A percentile compares a stretch with the other conserved stretches of the same genome.
These are phyloP conservation scores for Rhizopus sp. DNA, from an alignment of 371 early-diverging fungal species.

Conservation along the genomic window DNA sequence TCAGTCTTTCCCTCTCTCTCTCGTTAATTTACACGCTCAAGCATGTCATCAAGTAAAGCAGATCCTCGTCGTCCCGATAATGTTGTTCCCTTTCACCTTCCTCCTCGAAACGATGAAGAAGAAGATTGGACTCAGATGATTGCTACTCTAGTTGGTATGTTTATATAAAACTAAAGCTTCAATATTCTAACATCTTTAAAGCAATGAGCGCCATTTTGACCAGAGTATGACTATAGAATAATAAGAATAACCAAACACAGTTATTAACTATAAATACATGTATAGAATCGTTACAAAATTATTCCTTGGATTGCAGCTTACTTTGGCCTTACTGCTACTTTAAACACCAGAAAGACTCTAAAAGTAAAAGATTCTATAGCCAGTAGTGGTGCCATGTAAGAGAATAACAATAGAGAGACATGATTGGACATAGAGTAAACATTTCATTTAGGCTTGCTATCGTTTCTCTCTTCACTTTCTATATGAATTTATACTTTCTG, in stretches of 20 bases:
- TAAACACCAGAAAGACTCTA: slow-evolving; percentile 42
- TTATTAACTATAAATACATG: not conserved
- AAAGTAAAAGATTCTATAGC: slow-evolving; percentile 33
- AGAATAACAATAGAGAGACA: not conserved
- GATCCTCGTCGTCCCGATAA: slow-evolving; percentile 49
- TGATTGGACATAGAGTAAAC: not conserved
- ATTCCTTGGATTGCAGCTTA: slow-evolving; percentile 50
- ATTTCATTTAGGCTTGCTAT: slow-evolving; percentile 31
- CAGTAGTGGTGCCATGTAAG: slow-evolving; percentile 46
- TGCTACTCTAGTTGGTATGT: slow-evolving; percentile 44
- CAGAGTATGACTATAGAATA: slow-evolving; percentile 29
- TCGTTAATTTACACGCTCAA: not conserved
- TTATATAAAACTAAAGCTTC: not conserved
- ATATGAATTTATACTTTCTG: slow-evolving; percentile 41
- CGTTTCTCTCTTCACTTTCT: slow-evolving; percentile 42
- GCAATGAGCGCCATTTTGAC: slow-evolving; percentile 49
- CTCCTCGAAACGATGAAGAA: slow-evolving; percentile 29
- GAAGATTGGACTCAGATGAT: slow-evolving; percentile 34
- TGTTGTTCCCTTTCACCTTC: slow-evolving; percentile 47
- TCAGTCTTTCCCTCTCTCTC: not conserved
- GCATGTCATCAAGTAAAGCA: slow-evolving; percentile 41
- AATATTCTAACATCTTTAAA: slow-evolving; percentile 10
- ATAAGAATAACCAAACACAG: not conserved
- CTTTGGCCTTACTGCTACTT: slow-evolving; percentile 39
- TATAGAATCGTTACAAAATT: slow-evolving; percentile 37